These are phyloP conservation scores for Chrysosphaeria jannelii DNA, from an alignment of 2,329 filamentous ascomycete genomes.

Conservation along the genomic window DNA sequence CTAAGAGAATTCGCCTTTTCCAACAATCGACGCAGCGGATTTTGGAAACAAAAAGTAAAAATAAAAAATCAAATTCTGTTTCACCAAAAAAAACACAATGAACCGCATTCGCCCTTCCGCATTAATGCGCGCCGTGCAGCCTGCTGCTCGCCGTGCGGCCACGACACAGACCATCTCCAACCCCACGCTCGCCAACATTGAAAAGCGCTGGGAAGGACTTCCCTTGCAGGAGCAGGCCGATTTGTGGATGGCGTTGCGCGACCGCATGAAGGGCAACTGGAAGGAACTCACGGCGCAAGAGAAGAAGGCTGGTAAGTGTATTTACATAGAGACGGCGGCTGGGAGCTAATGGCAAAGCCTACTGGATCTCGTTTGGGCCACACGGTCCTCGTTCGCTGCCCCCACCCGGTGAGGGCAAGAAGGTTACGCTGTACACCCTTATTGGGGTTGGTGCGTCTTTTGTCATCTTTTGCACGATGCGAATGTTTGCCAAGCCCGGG, in stretches of 20 bases:
- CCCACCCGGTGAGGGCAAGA: conserved; percentile 62
- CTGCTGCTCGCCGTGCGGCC: conserved; percentile 18
- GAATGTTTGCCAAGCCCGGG: conserved; percentile 36
- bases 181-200: conserved; percentile 88
- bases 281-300: conserved; percentile 79
- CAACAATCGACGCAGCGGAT: too few relatives aligned
- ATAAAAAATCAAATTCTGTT: background rate
- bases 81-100: conserved; percentile 1
- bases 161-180: conserved; percentile 87
- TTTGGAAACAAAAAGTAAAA: too few relatives aligned
- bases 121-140: conserved; percentile 6
- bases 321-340: too few relatives aligned
- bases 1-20: too few relatives aligned
- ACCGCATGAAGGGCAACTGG: conserved; percentile 98
- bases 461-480: conserved; percentile 40
- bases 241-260: conserved; percentile 91
- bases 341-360: conserved; percentile 33
- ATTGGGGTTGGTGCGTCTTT: conserved; percentile 36
- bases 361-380: conserved; percentile 95
- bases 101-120: conserved; percentile 1
- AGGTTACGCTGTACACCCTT: conserved; percentile 42
- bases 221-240: conserved; percentile 97
- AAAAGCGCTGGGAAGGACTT: conserved; percentile 98
- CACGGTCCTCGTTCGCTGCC: conserved; percentile 69
- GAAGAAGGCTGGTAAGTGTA: conserved; percentile 98